Conservation (phyloP, 2,329 filamentous ascomycete genomes). For the Chaetomiaceae sp. region DNA sequence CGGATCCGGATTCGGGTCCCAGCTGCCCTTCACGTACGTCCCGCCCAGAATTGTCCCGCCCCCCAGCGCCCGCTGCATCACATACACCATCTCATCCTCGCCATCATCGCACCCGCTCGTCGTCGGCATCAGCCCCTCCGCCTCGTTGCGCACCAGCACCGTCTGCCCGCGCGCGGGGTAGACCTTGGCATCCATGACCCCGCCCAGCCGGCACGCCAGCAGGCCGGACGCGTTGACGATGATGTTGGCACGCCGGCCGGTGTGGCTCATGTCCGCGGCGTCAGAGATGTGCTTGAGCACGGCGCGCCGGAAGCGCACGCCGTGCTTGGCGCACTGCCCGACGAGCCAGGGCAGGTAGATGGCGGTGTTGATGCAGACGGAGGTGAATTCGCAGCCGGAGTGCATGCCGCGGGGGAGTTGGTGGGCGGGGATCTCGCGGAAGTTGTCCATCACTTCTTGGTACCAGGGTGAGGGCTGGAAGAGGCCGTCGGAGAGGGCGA, state of each 20-base stretch:
- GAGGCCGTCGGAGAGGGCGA: slow-evolving; percentile 55
- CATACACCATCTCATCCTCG: slow-evolving; percentile 65
- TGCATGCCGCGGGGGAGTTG: slow-evolving; percentile 61
- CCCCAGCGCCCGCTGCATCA: slow-evolving; percentile 73
- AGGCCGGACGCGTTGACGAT: slow-evolving; percentile 84
- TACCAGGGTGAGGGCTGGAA: slow-evolving; percentile 67
- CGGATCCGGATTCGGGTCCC: slow-evolving; percentile 72
- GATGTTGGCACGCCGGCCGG: slow-evolving; percentile 54
- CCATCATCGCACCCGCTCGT: slow-evolving; percentile 68
- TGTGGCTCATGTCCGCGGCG: slow-evolving; percentile 55
- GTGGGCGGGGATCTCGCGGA: slow-evolving; percentile 50
- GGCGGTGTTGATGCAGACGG: slow-evolving; percentile 85
- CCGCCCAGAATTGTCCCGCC: slow-evolving; percentile 86
- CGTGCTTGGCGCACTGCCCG: slow-evolving; percentile 69
- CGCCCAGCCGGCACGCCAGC: slow-evolving; percentile 66
- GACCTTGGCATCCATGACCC: slow-evolving; percentile 69
- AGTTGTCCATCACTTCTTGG: slow-evolving; percentile 64
- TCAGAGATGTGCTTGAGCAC: slow-evolving; percentile 66
- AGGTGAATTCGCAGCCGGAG: slow-evolving; percentile 69
- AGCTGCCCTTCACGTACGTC: slow-evolving; percentile 71
- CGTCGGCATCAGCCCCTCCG: slow-evolving; percentile 57
- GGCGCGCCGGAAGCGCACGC: slow-evolving; percentile 60
- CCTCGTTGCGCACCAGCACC: slow-evolving; percentile 74
- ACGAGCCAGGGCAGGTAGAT: slow-evolving; percentile 83
- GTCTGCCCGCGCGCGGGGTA: slow-evolving; percentile 76